Conservation (phyloP, 345 rosid genomes). For the Salix caprea region DNA sequence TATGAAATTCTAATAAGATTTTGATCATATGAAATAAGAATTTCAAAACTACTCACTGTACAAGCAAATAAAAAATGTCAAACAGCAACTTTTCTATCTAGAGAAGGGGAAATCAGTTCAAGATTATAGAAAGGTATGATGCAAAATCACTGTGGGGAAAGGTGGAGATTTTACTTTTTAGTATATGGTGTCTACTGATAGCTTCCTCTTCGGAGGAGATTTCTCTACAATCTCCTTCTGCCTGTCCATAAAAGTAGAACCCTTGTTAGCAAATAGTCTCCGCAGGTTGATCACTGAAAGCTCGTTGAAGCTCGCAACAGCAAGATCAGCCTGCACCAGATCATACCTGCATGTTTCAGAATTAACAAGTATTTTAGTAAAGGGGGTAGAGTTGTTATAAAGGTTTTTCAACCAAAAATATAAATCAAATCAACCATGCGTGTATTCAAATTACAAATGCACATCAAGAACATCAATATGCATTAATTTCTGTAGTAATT, state of each 20-base stretch:
- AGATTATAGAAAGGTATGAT: neutral
- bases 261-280: conserved; percentile 85
- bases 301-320: conserved; percentile 70
- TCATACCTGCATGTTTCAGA: conserved; percentile 58
- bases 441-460: no score
- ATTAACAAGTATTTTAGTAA: neutral
- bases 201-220: conserved; percentile 74
- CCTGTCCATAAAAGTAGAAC: conserved; percentile 79
- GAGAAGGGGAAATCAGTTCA: neutral
- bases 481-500: no score
- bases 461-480: no score
- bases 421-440: no score
- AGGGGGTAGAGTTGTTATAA: neutral
- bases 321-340: conserved; percentile 91
- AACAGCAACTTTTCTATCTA: neutral
- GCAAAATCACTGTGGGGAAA: conserved; percentile 5
- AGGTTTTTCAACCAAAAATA: neutral
- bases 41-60: neutral
- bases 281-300: conserved; percentile 89
- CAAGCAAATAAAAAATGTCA: neutral
- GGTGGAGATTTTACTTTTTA: conserved; percentile 8
- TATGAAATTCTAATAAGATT: neutral
- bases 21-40: neutral
- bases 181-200: conserved; percentile 75
- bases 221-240: conserved; percentile 78